Evolutionary conservation across 352 stramenopile species (phyloP).

Genomic region (Pythium scleroteichum): DNA sequence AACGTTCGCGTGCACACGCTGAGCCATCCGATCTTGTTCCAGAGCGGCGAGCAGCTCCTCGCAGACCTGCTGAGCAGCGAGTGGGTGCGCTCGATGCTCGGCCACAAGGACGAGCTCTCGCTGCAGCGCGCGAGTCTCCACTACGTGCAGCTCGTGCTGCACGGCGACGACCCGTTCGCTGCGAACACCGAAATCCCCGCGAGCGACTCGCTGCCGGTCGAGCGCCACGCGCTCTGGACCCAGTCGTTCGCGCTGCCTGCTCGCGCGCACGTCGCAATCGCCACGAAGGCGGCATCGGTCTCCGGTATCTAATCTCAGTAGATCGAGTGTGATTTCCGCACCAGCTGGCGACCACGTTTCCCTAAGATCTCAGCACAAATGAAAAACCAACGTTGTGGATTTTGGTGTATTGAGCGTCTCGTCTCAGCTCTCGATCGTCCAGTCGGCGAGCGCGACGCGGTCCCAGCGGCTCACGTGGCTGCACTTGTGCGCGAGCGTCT

Average conservation of each 20-base stretch:
- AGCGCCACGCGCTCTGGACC: conserved; percentile 17
- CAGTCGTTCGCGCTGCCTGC: conserved; percentile 8
- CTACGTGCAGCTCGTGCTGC: conserved; percentile 14
- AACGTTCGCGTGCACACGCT: conserved; percentile 12
- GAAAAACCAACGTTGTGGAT: no score
- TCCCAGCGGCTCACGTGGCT: not conserved
- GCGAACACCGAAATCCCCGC: not conserved
- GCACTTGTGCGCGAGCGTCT: conserved; percentile 3
- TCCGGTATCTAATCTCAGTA: no score
- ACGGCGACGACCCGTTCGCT: conserved; percentile 15
- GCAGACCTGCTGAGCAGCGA: conserved; percentile 13
- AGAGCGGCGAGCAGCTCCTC: conserved; percentile 14
- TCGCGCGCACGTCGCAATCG: conserved; percentile 13
- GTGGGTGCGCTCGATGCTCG: conserved; percentile 1
- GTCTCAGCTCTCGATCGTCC: not conserved
- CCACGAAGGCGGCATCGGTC: conserved; percentile 6
- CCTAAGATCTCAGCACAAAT: no score
- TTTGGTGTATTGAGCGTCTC: not conserved
- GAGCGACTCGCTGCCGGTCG: not conserved
- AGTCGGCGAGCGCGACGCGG: not conserved
- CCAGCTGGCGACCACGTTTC: no score
- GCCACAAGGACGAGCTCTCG: conserved; percentile 13
- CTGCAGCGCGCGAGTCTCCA: conserved; percentile 9
- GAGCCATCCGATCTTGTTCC: conserved; percentile 6
- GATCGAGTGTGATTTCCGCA: no score